Conservation (phyloP, 2,329 filamentous ascomycete species). For the Ophiostoma populinum region DNA sequence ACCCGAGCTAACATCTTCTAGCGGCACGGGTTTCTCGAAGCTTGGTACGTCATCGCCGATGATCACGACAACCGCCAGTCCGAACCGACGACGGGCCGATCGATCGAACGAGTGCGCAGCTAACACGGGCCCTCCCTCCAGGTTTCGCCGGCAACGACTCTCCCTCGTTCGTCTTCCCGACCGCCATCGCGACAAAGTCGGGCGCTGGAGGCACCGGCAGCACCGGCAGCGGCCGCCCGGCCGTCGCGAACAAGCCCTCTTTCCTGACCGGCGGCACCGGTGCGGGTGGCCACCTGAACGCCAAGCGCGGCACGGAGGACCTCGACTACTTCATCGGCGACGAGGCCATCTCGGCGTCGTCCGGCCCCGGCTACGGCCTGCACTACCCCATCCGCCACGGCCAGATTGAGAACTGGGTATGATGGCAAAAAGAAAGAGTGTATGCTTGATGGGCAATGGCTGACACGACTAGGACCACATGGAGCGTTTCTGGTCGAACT, state of each 20-base stretch:
- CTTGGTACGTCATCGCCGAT: conserved; percentile 47
- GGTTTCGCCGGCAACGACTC: conserved; percentile 99
- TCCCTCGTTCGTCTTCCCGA: conserved; percentile 97
- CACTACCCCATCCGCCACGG: conserved; percentile 97
- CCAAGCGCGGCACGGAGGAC: conserved; percentile 91
- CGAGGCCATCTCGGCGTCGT: conserved; percentile 71
- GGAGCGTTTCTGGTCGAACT: conserved; percentile 99
- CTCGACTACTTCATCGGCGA: conserved; percentile 98
- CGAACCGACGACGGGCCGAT: too few species aligned
- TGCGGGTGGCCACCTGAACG: conserved; percentile 62
- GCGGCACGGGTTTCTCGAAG: conserved; percentile 98
- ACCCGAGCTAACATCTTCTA: conserved; percentile 27
- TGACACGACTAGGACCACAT: conserved; percentile 60
- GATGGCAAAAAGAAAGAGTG: conserved; percentile 13
- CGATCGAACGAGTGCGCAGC: background rate
- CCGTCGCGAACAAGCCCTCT: conserved; percentile 85
- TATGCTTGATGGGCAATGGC: too few species aligned
- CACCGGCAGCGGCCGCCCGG: conserved; percentile 72
- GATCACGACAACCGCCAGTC: background rate
- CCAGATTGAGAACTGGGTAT: conserved; percentile 96
- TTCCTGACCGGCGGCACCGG: conserved; percentile 87
- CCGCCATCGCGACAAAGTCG: conserved; percentile 91
- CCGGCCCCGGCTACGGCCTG: conserved; percentile 84
- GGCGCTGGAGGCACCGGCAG: conserved; percentile 51
- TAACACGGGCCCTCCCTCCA: conserved; percentile 19